Percentiles rank a stretch among this genome's conserved stretches.
phyloP scores from a whole-genome alignment of 768 basidiomycete genomes.

The Pholiota molesta region DNA sequence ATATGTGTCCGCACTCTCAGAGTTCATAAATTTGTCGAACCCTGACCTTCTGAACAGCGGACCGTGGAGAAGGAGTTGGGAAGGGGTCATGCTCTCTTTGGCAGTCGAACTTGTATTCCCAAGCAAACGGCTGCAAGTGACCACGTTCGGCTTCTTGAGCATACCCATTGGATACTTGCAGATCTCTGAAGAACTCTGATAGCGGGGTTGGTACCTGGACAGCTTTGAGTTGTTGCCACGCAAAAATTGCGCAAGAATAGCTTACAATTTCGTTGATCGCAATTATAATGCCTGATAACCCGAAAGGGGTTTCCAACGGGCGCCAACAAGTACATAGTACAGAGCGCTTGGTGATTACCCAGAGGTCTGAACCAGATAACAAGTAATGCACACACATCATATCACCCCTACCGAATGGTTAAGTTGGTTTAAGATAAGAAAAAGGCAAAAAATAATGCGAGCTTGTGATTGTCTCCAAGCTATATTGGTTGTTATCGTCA shows the following conservation, averaged over 20 bases:
- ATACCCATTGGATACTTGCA: not conserved
- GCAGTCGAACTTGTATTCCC: not conserved
- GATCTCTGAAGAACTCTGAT: not conserved
- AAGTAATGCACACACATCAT: not conserved
- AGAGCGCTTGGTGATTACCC: not conserved
- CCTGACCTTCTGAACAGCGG: not conserved
- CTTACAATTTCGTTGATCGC: not conserved
- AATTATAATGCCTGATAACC: not conserved
- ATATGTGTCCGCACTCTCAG: not conserved
- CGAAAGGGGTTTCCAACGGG: not conserved
- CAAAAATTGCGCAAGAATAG: not conserved
- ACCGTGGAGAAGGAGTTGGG: not conserved
- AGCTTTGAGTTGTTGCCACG: not conserved
- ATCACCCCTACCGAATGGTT: too few species aligned
- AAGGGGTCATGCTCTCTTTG: not conserved
- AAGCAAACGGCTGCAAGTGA: not conserved
- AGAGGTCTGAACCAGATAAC: not conserved
- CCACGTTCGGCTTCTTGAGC: not conserved
- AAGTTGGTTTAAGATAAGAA: not conserved
- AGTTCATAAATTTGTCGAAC: not conserved
- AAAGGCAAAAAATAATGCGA: too few species aligned
- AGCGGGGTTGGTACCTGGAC: not conserved
- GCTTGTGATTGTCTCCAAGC: not conserved
- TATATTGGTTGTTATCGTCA: not conserved
- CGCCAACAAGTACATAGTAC: not conserved